Evolutionary conservation across 1,284 basidiomycete genomes (phyloP).

Genomic region (Marasmius oreades): DNA sequence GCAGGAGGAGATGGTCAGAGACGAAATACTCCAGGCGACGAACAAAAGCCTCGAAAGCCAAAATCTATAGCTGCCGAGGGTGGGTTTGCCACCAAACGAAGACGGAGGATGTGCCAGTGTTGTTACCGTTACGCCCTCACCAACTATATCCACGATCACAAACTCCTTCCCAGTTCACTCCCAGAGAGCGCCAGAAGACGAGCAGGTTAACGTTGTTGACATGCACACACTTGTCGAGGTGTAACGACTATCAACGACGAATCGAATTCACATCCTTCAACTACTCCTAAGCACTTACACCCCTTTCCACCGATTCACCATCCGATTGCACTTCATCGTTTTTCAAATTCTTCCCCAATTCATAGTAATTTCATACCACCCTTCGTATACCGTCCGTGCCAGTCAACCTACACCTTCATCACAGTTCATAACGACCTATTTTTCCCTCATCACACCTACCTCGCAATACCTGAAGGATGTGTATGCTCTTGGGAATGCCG

Average conservation of each 20-base stretch:
- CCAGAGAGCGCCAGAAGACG: constrained; percentile 32
- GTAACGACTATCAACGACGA: constrained; percentile 64
- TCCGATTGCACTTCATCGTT: not conserved
- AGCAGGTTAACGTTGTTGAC: constrained; percentile 35
- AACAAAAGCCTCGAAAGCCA: no score
- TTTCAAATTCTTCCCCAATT: constrained; percentile 11
- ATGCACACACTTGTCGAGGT: constrained; percentile 67
- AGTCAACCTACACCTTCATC: constrained; percentile 45
- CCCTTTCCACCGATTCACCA: constrained; percentile 16
- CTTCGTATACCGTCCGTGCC: constrained; percentile 48
- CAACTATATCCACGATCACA: constrained; percentile 15
- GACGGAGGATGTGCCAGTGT: constrained; percentile 33
- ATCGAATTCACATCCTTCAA: constrained; percentile 34
- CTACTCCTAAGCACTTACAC: constrained; percentile 26
- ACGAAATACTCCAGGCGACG: no score
- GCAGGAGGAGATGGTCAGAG: no score
- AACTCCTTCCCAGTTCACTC: constrained; percentile 16
- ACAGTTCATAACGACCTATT: constrained; percentile 53
- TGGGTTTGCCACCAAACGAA: constrained; percentile 30
- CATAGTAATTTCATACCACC: no score
- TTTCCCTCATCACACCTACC: constrained; percentile 56
- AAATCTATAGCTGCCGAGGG: constrained; percentile 37
- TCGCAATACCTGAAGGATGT: constrained; percentile 59
- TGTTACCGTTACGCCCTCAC: constrained; percentile 15
- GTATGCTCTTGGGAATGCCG: constrained; percentile 67